A percentile compares a stretch with the other conserved stretches of the same genome.
Conservation (phyloP, 768 basidiomycete species). For the Kwoniella mangroviensis region DNA sequence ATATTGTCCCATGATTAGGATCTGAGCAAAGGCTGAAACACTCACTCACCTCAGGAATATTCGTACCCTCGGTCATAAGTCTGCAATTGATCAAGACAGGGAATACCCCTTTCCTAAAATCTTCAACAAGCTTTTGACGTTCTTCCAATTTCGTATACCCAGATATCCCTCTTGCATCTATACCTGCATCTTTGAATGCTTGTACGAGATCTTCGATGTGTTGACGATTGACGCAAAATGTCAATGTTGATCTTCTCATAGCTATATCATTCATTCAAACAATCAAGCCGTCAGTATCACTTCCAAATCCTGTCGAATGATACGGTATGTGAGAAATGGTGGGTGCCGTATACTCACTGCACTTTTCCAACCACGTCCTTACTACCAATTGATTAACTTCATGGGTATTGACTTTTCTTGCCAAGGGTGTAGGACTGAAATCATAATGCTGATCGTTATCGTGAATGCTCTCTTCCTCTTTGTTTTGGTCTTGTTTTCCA, state of each 20-base stretch:
- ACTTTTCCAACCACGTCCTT: slow-evolving; percentile 81
- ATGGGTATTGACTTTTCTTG: slow-evolving; percentile 77
- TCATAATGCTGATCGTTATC: slow-evolving; percentile 59
- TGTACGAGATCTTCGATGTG: slow-evolving; percentile 78
- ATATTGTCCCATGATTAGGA: not conserved
- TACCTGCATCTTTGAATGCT: slow-evolving; percentile 71
- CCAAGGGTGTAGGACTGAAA: slow-evolving; percentile 76
- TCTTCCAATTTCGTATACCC: slow-evolving; percentile 69
- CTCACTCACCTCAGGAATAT: slow-evolving; percentile 73
- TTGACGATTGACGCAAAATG: slow-evolving; percentile 83
- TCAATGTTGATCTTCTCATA: slow-evolving; percentile 78
- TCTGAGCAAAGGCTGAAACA: not conserved
- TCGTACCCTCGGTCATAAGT: slow-evolving; percentile 91
- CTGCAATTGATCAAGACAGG: slow-evolving; percentile 93
- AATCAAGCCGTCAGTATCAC: not conserved
- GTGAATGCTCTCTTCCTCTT: no score
- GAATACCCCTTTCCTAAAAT: slow-evolving; percentile 73
- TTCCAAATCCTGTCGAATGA: not conserved
- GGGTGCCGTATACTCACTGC: slow-evolving; percentile 62
- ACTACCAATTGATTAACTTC: slow-evolving; percentile 78
- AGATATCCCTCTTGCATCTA: slow-evolving; percentile 83
- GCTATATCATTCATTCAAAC: slow-evolving; percentile 51
- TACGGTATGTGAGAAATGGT: not conserved
- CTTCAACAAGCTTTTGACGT: slow-evolving; percentile 67
- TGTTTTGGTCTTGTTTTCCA: no score